Percentiles rank a stretch among this genome's conserved stretches.
These are phyloP conservation scores for Epichloe scottii DNA, from an alignment of 2,329 filamentous ascomycete genomes.

Conservation along the genomic window DNA sequence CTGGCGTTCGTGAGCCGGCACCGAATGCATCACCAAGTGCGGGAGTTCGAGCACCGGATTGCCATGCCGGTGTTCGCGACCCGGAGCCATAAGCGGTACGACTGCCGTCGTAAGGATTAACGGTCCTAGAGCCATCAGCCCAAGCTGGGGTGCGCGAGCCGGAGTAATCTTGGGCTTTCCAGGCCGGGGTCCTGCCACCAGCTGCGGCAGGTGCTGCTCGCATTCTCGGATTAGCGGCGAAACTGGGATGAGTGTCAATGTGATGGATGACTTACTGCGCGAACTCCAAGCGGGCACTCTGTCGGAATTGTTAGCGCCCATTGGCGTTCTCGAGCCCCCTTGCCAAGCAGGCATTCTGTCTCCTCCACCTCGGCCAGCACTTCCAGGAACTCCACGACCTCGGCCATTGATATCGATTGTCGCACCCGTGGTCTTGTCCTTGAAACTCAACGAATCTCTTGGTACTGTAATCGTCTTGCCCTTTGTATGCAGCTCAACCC, in stretches of 20 bases:
- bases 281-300: constrained; percentile 68
- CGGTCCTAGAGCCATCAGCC: constrained; percentile 54
- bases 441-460: constrained; percentile 71
- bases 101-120: constrained; percentile 60
- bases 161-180: constrained; percentile 39
- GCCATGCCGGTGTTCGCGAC: constrained; percentile 64
- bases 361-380: constrained; percentile 32
- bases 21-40: constrained; percentile 48
- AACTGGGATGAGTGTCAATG: background rate
- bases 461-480: constrained; percentile 79
- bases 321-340: constrained; percentile 55
- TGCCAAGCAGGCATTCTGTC: constrained; percentile 44
- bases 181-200: constrained; percentile 50
- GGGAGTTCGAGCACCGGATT: constrained; percentile 62
- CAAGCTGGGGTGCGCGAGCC: constrained; percentile 59
- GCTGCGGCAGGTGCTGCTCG: constrained; percentile 36
- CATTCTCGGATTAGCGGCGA: background rate
- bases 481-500: constrained; percentile 89
- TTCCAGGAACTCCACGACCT: constrained; percentile 33
- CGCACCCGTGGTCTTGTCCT: constrained; percentile 70
- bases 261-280: constrained; percentile 42
- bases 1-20: constrained; percentile 56
- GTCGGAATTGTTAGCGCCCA: constrained; percentile 45
- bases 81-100: constrained; percentile 68
- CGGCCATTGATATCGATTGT: constrained; percentile 57